phyloP scores from a whole-genome alignment of 1,284 basidiomycete species.

The Cutaneotrichosporon sp. region DNA sequence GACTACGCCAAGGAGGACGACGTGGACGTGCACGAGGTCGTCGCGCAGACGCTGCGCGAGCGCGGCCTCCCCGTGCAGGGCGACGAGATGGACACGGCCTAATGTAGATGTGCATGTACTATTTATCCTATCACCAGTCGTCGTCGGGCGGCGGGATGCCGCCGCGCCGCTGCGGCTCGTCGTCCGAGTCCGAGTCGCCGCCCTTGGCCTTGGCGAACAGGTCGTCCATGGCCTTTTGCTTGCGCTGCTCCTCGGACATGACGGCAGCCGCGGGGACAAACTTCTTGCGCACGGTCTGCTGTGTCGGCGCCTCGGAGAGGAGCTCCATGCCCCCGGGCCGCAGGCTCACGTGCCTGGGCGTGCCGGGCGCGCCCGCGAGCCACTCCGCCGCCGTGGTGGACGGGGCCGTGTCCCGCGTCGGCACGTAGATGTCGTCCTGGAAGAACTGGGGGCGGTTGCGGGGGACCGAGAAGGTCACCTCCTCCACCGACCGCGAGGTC shows the following conservation, averaged over 20 bases:
- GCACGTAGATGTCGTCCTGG: conserved; percentile 58
- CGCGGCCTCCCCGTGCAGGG: conserved; percentile 34
- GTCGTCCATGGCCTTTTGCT: conserved; percentile 48
- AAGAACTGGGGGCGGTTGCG: conserved; percentile 56
- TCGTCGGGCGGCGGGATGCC: conserved; percentile 47
- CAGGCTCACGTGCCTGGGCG: conserved; percentile 32
- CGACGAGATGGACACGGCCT: conserved; percentile 30
- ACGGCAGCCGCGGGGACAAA: conserved; percentile 46
- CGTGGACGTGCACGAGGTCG: conserved; percentile 48
- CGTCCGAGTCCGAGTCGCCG: conserved; percentile 43
- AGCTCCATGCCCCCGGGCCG: conserved; percentile 51
- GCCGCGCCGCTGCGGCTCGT: conserved; percentile 13
- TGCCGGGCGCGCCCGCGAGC: conserved; percentile 39
- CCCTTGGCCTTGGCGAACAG: conserved; percentile 48
- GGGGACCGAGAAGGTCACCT: conserved; percentile 55
- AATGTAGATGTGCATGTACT: conserved; percentile 10
- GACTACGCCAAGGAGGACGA: conserved; percentile 47
- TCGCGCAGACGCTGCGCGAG: conserved; percentile 42
- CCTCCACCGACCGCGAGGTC: conserved; percentile 52
- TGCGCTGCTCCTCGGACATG: conserved; percentile 48
- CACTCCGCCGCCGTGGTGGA: conserved; percentile 38
- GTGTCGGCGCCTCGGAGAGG: conserved; percentile 44
- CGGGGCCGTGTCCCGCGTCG: conserved; percentile 44
- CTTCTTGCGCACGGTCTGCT: conserved; percentile 33
- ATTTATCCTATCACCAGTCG: conserved; percentile 27